These are phyloP conservation scores for Globisporangium rhizosaccharum DNA, from an alignment of 352 stramenopile species.

Conservation along the genomic window DNA sequence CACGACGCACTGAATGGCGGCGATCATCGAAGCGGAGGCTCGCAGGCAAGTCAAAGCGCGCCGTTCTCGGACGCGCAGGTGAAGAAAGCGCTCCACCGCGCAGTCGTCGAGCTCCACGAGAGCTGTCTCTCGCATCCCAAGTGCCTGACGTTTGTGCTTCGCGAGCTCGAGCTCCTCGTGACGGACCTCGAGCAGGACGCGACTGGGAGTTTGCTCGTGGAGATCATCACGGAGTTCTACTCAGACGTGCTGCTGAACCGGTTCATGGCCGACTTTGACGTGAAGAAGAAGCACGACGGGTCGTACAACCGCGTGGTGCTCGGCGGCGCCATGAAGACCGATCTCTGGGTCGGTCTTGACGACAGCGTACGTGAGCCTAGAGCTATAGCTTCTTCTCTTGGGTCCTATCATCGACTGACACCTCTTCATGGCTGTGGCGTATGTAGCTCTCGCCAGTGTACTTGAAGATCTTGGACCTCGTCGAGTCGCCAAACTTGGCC, in stretches of 20 bases:
- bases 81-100: slow-evolving; percentile 16
- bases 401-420: neutral
- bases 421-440: slow-evolving; percentile 1
- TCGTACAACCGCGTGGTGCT: slow-evolving; percentile 30
- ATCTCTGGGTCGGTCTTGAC: slow-evolving; percentile 33
- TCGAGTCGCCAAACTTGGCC: slow-evolving; percentile 26
- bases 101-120: slow-evolving; percentile 25
- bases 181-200: slow-evolving; percentile 16
- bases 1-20: neutral
- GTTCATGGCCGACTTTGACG: slow-evolving; percentile 46
- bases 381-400: neutral
- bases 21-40: neutral
- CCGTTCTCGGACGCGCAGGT: slow-evolving; percentile 7
- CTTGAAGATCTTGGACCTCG: slow-evolving; percentile 43
- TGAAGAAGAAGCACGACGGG: slow-evolving; percentile 11
- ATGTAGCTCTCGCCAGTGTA: slow-evolving; percentile 29
- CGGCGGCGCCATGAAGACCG: slow-evolving; percentile 27
- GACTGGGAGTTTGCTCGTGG: slow-evolving; percentile 20
- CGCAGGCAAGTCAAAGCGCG: neutral
- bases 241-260: slow-evolving; percentile 31
- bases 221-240: slow-evolving; percentile 37
- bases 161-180: slow-evolving; percentile 33
- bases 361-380: slow-evolving; percentile 16
- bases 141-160: slow-evolving; percentile 37
- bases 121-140: slow-evolving; percentile 22